phyloP scores from a whole-genome alignment of 768 basidiomycete species.

The Termitomyces heimii region DNA sequence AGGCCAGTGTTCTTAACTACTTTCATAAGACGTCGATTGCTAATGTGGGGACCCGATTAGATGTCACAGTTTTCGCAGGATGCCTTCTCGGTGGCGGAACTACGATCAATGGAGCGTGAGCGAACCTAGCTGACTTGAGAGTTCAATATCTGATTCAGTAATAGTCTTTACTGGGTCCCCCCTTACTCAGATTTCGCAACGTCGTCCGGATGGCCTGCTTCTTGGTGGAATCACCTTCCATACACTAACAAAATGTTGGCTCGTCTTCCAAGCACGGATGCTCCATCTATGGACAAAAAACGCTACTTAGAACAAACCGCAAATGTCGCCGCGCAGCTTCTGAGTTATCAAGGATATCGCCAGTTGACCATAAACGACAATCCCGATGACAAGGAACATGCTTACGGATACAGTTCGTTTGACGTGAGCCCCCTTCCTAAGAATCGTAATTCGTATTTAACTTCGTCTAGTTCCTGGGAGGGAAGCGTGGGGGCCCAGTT shows the following conservation, averaged over 20 bases:
- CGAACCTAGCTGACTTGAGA: not conserved
- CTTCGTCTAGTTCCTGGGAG: conserved; percentile 29
- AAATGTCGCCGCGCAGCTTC: conserved; percentile 36
- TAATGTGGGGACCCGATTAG: conserved; percentile 19
- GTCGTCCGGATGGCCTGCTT: conserved; percentile 44
- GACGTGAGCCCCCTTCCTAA: conserved; percentile 21
- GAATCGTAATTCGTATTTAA: not conserved
- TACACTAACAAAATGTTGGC: conserved; percentile 44
- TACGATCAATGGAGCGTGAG: conserved; percentile 58
- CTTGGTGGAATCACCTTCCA: conserved; percentile 46
- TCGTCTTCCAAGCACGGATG: conserved; percentile 51
- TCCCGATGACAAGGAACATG: conserved; percentile 53
- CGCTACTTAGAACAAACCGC: conserved; percentile 50
- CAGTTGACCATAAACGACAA: conserved; percentile 51
- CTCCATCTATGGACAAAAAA: conserved; percentile 54
- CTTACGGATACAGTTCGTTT: conserved; percentile 48
- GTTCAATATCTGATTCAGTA: not conserved
- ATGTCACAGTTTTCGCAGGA: conserved; percentile 57
- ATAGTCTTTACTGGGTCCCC: conserved; percentile 49
- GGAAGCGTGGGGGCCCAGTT: conserved; percentile 50
- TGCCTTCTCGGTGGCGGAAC: conserved; percentile 61
- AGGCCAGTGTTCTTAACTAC: conserved; percentile 23
- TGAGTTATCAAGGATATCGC: conserved; percentile 42
- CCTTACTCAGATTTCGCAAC: conserved; percentile 45
- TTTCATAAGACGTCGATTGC: not conserved